Evolutionary conservation across 441 rosid genomes (phyloP), one percentile per base, ranked within the genome.

Genomic region (Viola pubescens): DNA sequence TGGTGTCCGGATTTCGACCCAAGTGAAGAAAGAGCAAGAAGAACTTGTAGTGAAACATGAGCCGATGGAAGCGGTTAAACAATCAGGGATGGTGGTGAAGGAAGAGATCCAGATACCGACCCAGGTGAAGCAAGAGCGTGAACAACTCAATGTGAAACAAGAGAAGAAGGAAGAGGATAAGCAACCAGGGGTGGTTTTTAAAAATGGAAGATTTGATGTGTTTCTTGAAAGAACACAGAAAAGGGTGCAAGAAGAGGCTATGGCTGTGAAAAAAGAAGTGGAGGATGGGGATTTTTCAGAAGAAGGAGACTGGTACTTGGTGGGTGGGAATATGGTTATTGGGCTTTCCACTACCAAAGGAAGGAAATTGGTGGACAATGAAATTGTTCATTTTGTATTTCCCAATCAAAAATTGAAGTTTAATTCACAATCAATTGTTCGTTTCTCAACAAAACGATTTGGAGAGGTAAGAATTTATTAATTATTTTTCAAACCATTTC

Each of bases 261-360:
- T 5, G 45, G 45, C 9, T 42, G 45, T 9, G 6, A 42, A 9
- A 2, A 42, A 9, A 9, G 51, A 48, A n/a, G 79, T 80, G 48
- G 86, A 83, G 38, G 82, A 75, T 0, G 71, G 76, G 0, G 89
- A 86, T 53, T 79, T 79, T 2, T 80, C 81, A 0, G 51, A 77
- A 65, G 84, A 81, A 37, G 56, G 59, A 0, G 85, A 81, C 45
- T 83, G 89, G 89, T 78, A 55, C 61, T 74, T 86, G 66, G 89
- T 80, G 13, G 92, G 89, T 14, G 67, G 87, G 41, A 63, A 78
- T 13, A 69, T 81, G 62, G 80, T 86, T 1, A 81, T 75, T 1
- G 87, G 73, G 43, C 59, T 76, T 52, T 83, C 89, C 4, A 86
- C 87, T 5, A 68, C 79, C 3, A 86, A 83, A 78, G 92, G 92